Base-by-base conservation (phyloP, 2,329 filamentous ascomycete genomes). In the Fusarium napiforme region DNA sequence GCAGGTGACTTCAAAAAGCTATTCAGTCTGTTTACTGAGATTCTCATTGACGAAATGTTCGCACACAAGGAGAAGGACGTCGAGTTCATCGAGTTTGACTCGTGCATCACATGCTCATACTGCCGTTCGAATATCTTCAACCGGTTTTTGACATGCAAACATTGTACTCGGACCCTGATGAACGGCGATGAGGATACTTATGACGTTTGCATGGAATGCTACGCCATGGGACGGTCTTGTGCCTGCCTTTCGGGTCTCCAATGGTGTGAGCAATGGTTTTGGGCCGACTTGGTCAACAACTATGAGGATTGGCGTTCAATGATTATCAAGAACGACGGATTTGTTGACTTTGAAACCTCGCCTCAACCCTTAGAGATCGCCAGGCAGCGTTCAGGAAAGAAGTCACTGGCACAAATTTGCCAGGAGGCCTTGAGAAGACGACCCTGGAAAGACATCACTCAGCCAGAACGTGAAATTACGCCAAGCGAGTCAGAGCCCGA, bases 91-190 rank as follows among this genome's bases (percentile, higher is more conserved):
- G 88, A 91, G 2, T 98, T 93, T 77, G 95, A 98, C 82, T 94
- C 94, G 64, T 96, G 95, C 78, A 91, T 99, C 55, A 97, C 95
- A 11, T 99, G 96, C 81, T 96, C 96, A 7, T 99, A 98, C 82
- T 99, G 96, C 80, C 88, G 96, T 49, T 93, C 93, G 72, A 98
- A 98, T 79, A 97, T 99, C 62, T 98, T 98, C 87, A 99, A 99
- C 81, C 90, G 95, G 7, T 99, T 99, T 79, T 83, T 99, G 30
- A 97, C 95, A 7, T 99, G 96, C 84, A 94, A 94, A 66, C 89
- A 91, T 60, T 99, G 96, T 80, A 89, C 94, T 50, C 87, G 92
- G 40, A 85, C 87, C 55, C 86, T 93, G 26, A 85, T 88, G 16
- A 88, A 88, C 67, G 93, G 91, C 37, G 90, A 88, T 21, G 92